Evolutionary conservation across 371 early-diverging fungal species (phyloP).

Genomic region (Mucor circinelloides): DNA sequence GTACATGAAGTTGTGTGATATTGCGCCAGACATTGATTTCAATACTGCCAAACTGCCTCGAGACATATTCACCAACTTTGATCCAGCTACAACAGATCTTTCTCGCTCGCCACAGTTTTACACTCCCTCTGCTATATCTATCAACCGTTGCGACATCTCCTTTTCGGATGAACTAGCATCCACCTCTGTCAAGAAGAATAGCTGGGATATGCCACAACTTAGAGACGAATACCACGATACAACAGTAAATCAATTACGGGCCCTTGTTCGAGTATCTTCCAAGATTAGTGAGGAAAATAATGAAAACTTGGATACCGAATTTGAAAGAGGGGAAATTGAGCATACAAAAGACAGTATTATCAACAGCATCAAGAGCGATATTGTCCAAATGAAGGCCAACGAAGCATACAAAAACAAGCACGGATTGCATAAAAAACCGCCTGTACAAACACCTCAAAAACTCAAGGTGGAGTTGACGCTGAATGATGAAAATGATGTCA

Average conservation of each 20-base stretch:
- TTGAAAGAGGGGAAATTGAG: constrained; percentile 32
- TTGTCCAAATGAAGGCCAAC: constrained; percentile 24
- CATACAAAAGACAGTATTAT: constrained; percentile 30
- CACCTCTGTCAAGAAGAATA: background rate
- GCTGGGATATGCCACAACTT: constrained; percentile 27
- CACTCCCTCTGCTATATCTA: constrained; percentile 12
- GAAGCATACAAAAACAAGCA: constrained; percentile 45
- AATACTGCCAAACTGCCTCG: constrained; percentile 15
- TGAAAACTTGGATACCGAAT: background rate
- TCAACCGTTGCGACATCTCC: background rate
- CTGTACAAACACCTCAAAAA: constrained; percentile 25
- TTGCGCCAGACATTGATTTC: constrained; percentile 39
- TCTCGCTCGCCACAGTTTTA: constrained; percentile 2
- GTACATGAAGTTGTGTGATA: constrained; percentile 40
- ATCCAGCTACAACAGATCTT: constrained; percentile 3
- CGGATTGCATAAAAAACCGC: constrained; percentile 44
- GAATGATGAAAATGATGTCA: constrained; percentile 4
- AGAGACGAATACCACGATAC: constrained; percentile 25
- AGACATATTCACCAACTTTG: constrained; percentile 32
- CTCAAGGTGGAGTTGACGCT: constrained; percentile 19
- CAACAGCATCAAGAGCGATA: constrained; percentile 24
- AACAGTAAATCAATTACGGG: constrained; percentile 28
- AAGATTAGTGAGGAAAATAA: constrained; percentile 1
- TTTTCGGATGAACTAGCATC: background rate
- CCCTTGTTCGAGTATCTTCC: constrained; percentile 19